A percentile compares a stretch with the other conserved stretches of the same genome.
phyloP scores from a whole-genome alignment of 352 stramenopile genomes.

The Phytophthora nicotianae region DNA sequence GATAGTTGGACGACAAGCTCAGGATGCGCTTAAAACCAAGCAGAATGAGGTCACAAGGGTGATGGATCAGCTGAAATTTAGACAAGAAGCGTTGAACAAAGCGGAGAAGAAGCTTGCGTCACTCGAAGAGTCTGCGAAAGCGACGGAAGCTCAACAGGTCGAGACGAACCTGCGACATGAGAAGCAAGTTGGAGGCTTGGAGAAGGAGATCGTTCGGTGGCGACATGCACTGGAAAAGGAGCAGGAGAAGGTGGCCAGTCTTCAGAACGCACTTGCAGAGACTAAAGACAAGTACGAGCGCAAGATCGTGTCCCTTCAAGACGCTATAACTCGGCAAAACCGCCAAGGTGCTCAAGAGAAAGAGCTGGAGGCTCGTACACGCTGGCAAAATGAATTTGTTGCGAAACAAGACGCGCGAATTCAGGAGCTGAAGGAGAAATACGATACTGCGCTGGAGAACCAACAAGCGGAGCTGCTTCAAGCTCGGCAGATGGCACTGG shows the following conservation, averaged over 20 bases:
- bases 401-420: constrained; percentile 74
- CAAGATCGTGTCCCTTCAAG: constrained; percentile 54
- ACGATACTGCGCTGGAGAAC: constrained; percentile 62
- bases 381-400: constrained; percentile 76
- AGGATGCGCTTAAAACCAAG: constrained; percentile 57
- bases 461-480: constrained; percentile 61
- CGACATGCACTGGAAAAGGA: constrained; percentile 54
- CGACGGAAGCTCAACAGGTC: constrained; percentile 36
- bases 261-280: constrained; percentile 37
- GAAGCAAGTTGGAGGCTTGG: constrained; percentile 45
- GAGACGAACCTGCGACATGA: constrained; percentile 52
- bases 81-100: constrained; percentile 57
- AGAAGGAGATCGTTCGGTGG: constrained; percentile 65
- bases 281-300: constrained; percentile 54
- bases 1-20: constrained; percentile 34
- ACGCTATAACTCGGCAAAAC: constrained; percentile 51
- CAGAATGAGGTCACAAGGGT: constrained; percentile 54
- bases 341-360: constrained; percentile 58
- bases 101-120: constrained; percentile 52
- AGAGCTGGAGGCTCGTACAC: constrained; percentile 59
- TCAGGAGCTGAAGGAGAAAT: constrained; percentile 72
- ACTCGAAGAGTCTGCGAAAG: constrained; percentile 44
- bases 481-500: constrained; percentile 53
- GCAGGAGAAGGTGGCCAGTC: constrained; percentile 39
- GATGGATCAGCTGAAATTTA: constrained; percentile 62